Evolutionary conservation across 129 eudicot genomes (phyloP).

Genomic region (Chrysanthemum lavandulifolium): DNA sequence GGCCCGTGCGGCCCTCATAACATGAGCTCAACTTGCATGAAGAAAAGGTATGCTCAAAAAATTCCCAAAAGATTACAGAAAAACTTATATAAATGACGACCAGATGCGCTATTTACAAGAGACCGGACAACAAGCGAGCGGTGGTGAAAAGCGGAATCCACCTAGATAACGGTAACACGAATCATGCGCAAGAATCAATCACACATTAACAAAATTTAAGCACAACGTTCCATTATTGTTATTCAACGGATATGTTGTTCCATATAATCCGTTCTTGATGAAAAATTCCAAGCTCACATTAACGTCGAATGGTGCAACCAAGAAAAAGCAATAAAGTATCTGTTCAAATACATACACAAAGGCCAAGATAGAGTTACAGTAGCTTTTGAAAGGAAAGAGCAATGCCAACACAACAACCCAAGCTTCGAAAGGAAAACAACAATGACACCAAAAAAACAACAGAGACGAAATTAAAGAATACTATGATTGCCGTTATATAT

Average conservation of each 20-base stretch:
- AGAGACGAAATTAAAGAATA: neutral
- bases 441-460: accelerated
- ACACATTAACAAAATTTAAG: neutral
- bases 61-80: neutral
- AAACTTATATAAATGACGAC: neutral
- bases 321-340: neutral
- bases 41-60: neutral
- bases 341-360: neutral
- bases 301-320: neutral
- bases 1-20: neutral
- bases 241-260: neutral
- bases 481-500: neutral
- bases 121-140: neutral
- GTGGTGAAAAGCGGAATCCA: neutral
- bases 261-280: neutral
- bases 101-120: neutral
- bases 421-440: no score
- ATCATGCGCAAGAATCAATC: no score
- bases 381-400: neutral
- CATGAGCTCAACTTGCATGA: neutral
- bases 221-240: neutral
- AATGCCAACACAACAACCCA: neutral
- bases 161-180: neutral
- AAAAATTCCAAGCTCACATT: neutral
- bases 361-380: neutral